These are phyloP conservation scores for Trametes cubensis DNA, from an alignment of 768 basidiomycete species.

Conservation along the genomic window DNA sequence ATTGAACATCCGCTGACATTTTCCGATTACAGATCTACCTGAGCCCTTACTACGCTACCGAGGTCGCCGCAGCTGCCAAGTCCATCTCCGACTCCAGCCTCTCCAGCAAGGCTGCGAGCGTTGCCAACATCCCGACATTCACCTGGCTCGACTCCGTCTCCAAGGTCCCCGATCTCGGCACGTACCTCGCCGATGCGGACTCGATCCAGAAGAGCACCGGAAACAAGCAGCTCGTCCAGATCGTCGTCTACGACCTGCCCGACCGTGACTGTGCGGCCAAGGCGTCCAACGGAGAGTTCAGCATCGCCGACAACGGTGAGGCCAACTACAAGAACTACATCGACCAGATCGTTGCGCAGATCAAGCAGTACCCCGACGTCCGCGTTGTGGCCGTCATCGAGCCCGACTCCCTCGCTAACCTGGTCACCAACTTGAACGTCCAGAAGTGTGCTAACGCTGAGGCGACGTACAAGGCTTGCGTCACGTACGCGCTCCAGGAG, in stretches of 20 bases:
- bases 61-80: conserved; percentile 53
- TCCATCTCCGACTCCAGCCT: conserved; percentile 51
- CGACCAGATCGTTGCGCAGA: conserved; percentile 58
- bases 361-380: conserved; percentile 55
- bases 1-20: not conserved
- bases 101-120: conserved; percentile 51
- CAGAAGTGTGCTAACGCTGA: conserved; percentile 57
- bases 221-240: conserved; percentile 46
- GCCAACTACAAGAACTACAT: conserved; percentile 63
- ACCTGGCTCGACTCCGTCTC: conserved; percentile 61
- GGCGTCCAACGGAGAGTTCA: conserved; percentile 69
- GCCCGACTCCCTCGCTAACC: conserved; percentile 68
- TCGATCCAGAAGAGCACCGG: conserved; percentile 49
- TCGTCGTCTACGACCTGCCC: conserved; percentile 56
- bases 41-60: conserved; percentile 57
- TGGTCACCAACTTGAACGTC: conserved; percentile 68
- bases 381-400: conserved; percentile 67
- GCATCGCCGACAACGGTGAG: conserved; percentile 56
- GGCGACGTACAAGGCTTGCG: conserved; percentile 52
- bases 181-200: conserved; percentile 57
- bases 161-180: conserved; percentile 57
- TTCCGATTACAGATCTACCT: conserved; percentile 45
- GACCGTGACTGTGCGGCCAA: conserved; percentile 68
- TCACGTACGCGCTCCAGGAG: conserved; percentile 59
- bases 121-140: conserved; percentile 64